These are phyloP conservation scores for Chrysoporthe cubensis DNA, from an alignment of 2,329 filamentous ascomycete species.

Conservation along the genomic window DNA sequence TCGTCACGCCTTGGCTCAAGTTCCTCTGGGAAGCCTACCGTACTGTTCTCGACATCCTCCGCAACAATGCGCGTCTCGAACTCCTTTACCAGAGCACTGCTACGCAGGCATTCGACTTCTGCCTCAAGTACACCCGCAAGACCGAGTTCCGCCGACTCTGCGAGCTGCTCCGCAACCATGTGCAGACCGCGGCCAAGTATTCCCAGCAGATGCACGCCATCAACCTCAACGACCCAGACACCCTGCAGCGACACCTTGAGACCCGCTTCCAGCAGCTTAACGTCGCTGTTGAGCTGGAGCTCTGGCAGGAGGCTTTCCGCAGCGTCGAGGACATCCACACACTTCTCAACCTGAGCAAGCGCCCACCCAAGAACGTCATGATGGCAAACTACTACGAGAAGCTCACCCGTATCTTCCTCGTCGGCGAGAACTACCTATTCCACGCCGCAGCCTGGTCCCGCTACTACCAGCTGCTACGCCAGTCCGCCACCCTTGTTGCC, in stretches of 20 bases:
- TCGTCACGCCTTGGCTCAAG: conserved; percentile 98
- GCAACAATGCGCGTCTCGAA: conserved; percentile 97
- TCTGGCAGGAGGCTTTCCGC: conserved; percentile 99
- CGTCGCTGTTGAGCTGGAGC: conserved; percentile 93
- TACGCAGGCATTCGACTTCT: conserved; percentile 98
- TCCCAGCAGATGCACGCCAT: conserved; percentile 99
- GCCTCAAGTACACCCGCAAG: conserved; percentile 96
- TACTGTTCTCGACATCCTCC: conserved; percentile 95
- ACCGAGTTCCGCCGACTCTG: conserved; percentile 98
- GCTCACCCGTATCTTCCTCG: conserved; percentile 96
- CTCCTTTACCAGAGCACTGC: conserved; percentile 98
- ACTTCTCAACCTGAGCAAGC: conserved; percentile 95
- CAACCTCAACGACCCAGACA: conserved; percentile 97
- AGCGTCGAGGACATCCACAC: conserved; percentile 99
- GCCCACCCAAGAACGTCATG: conserved; percentile 97
- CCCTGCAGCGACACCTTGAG: conserved; percentile 93
- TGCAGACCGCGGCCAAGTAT: conserved; percentile 99
- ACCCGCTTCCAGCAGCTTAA: conserved; percentile 99
- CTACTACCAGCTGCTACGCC: conserved; percentile 94
- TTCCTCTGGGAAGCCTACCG: conserved; percentile 99
- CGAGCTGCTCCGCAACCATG: conserved; percentile 96
- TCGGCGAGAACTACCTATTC: conserved; percentile 99
- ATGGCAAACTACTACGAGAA: conserved; percentile 99
- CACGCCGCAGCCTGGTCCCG: conserved; percentile 96
- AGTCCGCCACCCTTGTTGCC: conserved; percentile 82